These are phyloP conservation scores for Cladochytrium tenue DNA, from an alignment of 371 early-diverging fungal genomes.

Conservation along the genomic window DNA sequence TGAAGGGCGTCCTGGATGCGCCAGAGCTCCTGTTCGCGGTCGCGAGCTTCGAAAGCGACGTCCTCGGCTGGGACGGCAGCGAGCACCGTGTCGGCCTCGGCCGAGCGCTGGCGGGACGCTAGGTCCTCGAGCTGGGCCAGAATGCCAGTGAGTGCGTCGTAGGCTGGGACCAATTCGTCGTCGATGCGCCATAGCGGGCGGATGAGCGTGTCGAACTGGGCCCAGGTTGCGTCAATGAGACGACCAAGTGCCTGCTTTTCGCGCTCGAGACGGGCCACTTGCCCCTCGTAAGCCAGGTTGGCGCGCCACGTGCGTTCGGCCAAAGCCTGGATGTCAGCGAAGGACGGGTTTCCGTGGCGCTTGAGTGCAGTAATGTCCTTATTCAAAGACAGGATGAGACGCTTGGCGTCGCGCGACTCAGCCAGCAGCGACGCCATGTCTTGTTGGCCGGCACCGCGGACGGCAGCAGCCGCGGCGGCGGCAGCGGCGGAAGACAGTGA, in stretches of 20 bases:
- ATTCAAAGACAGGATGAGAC: not conserved
- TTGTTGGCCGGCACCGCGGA: not conserved
- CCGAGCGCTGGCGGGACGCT: not conserved
- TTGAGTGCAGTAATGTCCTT: slow-evolving; percentile 23
- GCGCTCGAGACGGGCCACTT: slow-evolving; percentile 21
- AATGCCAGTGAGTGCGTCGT: slow-evolving; percentile 32
- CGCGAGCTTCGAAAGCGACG: slow-evolving; percentile 4
- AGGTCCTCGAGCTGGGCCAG: slow-evolving; percentile 29
- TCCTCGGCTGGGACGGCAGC: slow-evolving; percentile 3
- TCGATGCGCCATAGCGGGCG: slow-evolving; percentile 41
- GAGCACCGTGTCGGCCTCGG: not conserved
- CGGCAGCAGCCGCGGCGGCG: not conserved
- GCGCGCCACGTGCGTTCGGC: slow-evolving; percentile 40
- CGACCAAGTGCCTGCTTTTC: slow-evolving; percentile 27
- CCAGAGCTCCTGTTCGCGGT: slow-evolving; percentile 14
- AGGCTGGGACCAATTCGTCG: slow-evolving; percentile 36
- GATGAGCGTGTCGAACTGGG: slow-evolving; percentile 33
- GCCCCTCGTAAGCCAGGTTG: slow-evolving; percentile 29
- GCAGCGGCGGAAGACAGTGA: not conserved
- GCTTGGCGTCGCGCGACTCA: no score
- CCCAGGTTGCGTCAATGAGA: slow-evolving; percentile 32
- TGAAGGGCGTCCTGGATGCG: slow-evolving; percentile 23
- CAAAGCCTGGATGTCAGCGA: slow-evolving; percentile 30
- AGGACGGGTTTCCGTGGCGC: slow-evolving; percentile 24
- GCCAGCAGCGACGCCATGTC: not conserved